Evolutionary conservation across 768 basidiomycete species (phyloP), one percentile per base, ranked within the genome.

Genomic region (Crucibulum laeve): DNA sequence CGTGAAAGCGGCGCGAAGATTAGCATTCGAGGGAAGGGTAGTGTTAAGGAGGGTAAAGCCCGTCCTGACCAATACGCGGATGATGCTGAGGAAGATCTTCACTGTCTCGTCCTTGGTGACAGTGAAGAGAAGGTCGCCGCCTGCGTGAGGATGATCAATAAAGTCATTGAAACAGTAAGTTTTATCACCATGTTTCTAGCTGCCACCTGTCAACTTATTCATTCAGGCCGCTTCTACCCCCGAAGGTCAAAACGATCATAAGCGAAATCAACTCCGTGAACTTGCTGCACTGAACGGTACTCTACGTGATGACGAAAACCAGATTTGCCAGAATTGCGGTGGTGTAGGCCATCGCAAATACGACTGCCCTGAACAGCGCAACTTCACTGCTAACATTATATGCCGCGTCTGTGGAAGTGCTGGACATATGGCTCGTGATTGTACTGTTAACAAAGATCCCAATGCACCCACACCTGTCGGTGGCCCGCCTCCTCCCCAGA

Each of bases 221-320:
- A 19, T 33, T 5, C 56, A 98, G 95, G 96, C 96, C 47, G 96
- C 96, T 10, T 98, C 95, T 11, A 96, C 94, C 5, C 96, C 96
- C 4, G 96, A 99, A 72, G 96, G 94, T 23, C 93, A 99, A 68
- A 99, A 99, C 61, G 95, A 96, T 57, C 96, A 99, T 73, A 99
- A 99, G 65, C 88, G 95, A 42, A 97, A 95, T 59, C 96, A 99
- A 67, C 82, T 99, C 35, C 90, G 96, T 55, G 96, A 99, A 62
- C 79, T 99, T 36, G 96, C 96, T 14, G 93, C 93, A 15, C 71
- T 99, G 44, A 99, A 99, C 60, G 96, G 96, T 68, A 99, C 96
- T 35, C 84, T 99, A 44, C 93, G 96, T 55, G 96, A 99, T 59
- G 96, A 99, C 62, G 96, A 99, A 71, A 98, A 98, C 60, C 96